phyloP scores from a whole-genome alignment of 2,329 filamentous ascomycete species.

The Xylariaceae sp. region DNA sequence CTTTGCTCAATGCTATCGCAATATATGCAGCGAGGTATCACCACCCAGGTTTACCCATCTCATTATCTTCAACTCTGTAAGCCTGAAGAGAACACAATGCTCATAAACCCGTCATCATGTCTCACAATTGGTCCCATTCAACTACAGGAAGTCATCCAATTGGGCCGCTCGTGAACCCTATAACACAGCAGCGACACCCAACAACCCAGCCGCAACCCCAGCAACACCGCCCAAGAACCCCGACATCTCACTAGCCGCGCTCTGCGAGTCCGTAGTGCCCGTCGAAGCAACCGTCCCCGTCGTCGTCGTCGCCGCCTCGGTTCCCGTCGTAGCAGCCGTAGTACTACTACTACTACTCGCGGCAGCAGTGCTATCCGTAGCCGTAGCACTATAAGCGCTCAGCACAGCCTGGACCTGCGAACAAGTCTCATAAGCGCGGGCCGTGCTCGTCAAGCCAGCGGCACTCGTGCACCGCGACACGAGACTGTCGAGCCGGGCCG shows the following conservation, averaged over 20 bases:
- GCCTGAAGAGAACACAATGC: too few relatives aligned
- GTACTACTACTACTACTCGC: background rate
- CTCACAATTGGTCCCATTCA: background rate
- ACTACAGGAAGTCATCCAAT: too few relatives aligned
- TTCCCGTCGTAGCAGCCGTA: constrained; percentile 1
- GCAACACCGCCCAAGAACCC: constrained; percentile 16
- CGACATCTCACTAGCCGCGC: constrained; percentile 10
- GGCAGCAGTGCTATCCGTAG: background rate
- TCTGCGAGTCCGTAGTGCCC: constrained; percentile 5
- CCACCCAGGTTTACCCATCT: too few relatives aligned
- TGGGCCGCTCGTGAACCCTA: too few relatives aligned
- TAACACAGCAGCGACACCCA: constrained; percentile 16
- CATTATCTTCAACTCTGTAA: too few relatives aligned
- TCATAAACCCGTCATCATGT: background rate
- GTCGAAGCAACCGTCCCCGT: too few relatives aligned
- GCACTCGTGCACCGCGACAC: constrained; percentile 19
- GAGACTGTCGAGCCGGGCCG: constrained; percentile 14
- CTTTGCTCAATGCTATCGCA: too few relatives aligned
- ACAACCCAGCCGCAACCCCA: constrained; percentile 16
- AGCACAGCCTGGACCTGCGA: constrained; percentile 12
- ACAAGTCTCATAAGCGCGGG: constrained; percentile 20
- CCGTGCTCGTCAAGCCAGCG: constrained; percentile 13
- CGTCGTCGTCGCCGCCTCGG: background rate
- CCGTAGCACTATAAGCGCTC: background rate
- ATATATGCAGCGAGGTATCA: too few relatives aligned